Conservation (phyloP, 768 basidiomycete species). For the Boletellus ananas region DNA sequence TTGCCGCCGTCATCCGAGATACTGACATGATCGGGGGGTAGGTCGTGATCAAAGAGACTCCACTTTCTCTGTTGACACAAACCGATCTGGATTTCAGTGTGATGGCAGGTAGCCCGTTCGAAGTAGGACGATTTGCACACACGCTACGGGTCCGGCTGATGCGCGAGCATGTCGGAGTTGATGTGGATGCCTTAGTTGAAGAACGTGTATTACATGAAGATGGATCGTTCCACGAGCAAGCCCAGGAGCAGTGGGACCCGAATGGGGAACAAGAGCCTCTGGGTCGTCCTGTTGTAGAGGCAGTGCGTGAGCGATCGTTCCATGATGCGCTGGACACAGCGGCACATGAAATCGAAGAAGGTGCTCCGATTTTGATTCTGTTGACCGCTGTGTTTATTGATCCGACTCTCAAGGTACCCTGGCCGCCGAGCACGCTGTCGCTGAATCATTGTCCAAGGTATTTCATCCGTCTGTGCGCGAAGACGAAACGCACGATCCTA, state of each 20-base stretch:
- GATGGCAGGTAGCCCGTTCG: slow-evolving; percentile 93
- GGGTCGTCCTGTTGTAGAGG: slow-evolving; percentile 39
- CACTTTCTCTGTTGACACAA: not conserved
- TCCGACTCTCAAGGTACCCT: slow-evolving; percentile 36
- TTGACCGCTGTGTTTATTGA: not conserved
- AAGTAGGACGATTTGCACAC: slow-evolving; percentile 97
- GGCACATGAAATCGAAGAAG: slow-evolving; percentile 44
- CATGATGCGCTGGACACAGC: slow-evolving; percentile 35
- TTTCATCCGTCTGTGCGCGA: slow-evolving; percentile 32
- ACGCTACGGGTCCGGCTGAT: slow-evolving; percentile 89
- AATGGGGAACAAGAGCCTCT: slow-evolving; percentile 60
- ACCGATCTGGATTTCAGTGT: slow-evolving; percentile 44
- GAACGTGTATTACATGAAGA: slow-evolving; percentile 58
- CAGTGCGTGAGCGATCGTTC: slow-evolving; percentile 35
- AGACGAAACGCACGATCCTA: not conserved
- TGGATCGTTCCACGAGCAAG: slow-evolving; percentile 40
- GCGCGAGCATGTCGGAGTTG: slow-evolving; percentile 94
- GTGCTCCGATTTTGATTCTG: slow-evolving; percentile 31
- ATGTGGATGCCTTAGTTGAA: slow-evolving; percentile 84
- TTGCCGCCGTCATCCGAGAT: slow-evolving; percentile 89
- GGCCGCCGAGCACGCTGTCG: slow-evolving; percentile 36
- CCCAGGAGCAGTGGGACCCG: slow-evolving; percentile 69
- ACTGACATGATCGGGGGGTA: slow-evolving; percentile 96
- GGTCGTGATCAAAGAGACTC: slow-evolving; percentile 18
- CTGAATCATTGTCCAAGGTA: slow-evolving; percentile 34